A percentile compares a stretch with the other conserved stretches of the same genome.
phyloP scores from a whole-genome alignment of 352 stramenopile species.

The Phytophthora cryptogea region DNA sequence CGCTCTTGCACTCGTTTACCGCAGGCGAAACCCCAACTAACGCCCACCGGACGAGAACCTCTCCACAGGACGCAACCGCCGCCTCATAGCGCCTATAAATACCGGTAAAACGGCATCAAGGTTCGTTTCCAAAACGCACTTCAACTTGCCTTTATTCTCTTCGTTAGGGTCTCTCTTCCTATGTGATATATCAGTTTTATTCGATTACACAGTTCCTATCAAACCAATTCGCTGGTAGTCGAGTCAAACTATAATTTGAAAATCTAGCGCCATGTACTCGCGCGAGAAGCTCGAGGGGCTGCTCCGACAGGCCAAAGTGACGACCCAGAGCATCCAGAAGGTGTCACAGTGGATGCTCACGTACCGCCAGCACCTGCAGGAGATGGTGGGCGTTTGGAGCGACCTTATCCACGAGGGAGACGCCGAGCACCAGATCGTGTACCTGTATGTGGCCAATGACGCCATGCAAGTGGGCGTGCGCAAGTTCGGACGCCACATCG shows the following conservation, averaged over 20 bases:
- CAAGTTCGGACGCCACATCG: slow-evolving; percentile 77
- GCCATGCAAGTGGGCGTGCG: slow-evolving; percentile 84
- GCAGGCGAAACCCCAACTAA: slow-evolving; percentile 34
- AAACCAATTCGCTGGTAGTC: background rate
- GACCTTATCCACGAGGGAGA: slow-evolving; percentile 53
- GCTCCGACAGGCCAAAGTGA: slow-evolving; percentile 72
- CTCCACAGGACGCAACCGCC: slow-evolving; percentile 23
- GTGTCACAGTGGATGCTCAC: slow-evolving; percentile 81
- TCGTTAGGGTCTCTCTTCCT: background rate
- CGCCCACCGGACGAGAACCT: background rate
- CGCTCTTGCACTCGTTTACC: slow-evolving; percentile 16
- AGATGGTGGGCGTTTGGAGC: slow-evolving; percentile 70
- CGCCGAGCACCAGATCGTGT: slow-evolving; percentile 78
- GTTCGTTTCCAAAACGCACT: slow-evolving; percentile 9
- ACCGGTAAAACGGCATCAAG: slow-evolving; percentile 3
- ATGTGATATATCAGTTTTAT: background rate
- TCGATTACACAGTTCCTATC: background rate
- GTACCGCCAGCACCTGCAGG: slow-evolving; percentile 52
- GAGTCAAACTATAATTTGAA: background rate
- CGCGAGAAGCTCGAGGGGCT: slow-evolving; percentile 69
- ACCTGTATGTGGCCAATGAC: slow-evolving; percentile 87
- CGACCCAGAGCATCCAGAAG: slow-evolving; percentile 84
- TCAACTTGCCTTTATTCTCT: slow-evolving; percentile 6
- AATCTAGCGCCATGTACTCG: slow-evolving; percentile 37
- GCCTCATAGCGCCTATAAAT: slow-evolving; percentile 7